Evolutionary conservation across 1,284 basidiomycete genomes (phyloP).

Genomic region (Austroboletus niveus): DNA sequence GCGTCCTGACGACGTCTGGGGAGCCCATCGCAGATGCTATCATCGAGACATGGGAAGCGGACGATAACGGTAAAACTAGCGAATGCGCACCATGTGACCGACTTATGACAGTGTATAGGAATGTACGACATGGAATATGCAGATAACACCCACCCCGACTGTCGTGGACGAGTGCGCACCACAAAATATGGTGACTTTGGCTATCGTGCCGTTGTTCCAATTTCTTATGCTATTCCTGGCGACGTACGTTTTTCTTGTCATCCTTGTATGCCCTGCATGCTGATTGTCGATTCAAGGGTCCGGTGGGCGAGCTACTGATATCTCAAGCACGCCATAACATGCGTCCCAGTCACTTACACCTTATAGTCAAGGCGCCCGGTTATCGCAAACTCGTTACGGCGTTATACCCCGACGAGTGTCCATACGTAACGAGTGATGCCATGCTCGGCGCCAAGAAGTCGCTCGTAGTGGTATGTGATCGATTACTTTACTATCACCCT

Average conservation of each 20-base stretch:
- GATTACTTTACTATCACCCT: background rate
- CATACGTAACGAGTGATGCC: conserved; percentile 63
- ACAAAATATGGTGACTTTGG: conserved; percentile 66
- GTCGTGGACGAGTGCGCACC: conserved; percentile 67
- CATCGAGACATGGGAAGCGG: conserved; percentile 90
- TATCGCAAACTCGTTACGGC: conserved; percentile 74
- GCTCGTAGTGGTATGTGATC: conserved; percentile 49
- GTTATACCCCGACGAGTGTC: conserved; percentile 71
- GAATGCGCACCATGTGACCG: too few species aligned
- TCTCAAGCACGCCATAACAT: conserved; percentile 69
- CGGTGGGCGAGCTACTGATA: conserved; percentile 65
- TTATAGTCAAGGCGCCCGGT: conserved; percentile 68
- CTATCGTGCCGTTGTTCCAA: conserved; percentile 77
- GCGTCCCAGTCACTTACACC: conserved; percentile 79
- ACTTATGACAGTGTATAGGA: conserved; percentile 30
- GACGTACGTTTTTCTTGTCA: conserved; percentile 45
- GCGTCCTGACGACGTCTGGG: conserved; percentile 62
- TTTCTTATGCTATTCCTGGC: conserved; percentile 75
- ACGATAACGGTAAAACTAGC: conserved; percentile 48
- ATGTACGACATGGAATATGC: conserved; percentile 67
- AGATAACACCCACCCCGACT: conserved; percentile 63
- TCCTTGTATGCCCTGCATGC: background rate
- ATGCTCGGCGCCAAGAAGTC: conserved; percentile 81
- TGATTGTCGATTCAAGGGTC: conserved; percentile 45
- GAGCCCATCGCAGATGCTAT: conserved; percentile 62